Conservation (phyloP, 225 moss, liverwort and hornwort genomes). For the Antitrichia curtipendula region DNA sequence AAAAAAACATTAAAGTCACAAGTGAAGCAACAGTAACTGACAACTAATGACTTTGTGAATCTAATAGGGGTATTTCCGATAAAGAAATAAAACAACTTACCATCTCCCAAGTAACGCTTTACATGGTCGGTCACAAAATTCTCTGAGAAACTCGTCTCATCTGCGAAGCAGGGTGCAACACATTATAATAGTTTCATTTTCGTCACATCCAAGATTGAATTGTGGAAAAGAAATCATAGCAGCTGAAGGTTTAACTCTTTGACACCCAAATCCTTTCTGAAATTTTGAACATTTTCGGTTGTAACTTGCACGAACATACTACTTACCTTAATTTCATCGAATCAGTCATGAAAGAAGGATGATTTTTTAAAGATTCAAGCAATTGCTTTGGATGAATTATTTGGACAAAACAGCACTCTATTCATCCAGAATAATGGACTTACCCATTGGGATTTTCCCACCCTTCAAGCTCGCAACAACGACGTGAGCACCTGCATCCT, state of each 20-base stretch:
- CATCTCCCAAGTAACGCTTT: constrained; percentile 43
- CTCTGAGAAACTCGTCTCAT: constrained; percentile 27
- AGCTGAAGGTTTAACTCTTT: neutral
- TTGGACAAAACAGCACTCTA: neutral
- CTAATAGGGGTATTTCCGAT: neutral
- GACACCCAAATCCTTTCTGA: neutral
- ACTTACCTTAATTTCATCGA: too few species aligned
- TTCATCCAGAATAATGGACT: neutral
- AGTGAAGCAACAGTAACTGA: neutral
- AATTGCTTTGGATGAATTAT: neutral
- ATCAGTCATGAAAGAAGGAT: too few species aligned
- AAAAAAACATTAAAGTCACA: neutral
- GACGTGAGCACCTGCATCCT: constrained; percentile 56
- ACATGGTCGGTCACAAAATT: constrained; percentile 35
- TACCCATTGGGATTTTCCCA: constrained; percentile 74
- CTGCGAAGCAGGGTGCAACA: constrained; percentile 9
- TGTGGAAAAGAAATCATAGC: neutral
- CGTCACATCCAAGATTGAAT: neutral
- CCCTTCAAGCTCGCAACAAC: constrained; percentile 75
- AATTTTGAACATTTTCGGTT: neutral
- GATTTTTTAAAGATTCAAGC: neutral
- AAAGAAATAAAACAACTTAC: neutral
- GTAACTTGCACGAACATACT: too few species aligned
- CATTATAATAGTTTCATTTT: neutral
- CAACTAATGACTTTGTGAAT: neutral